phyloP scores from a whole-genome alignment of 352 stramenopile species.

The Phytophthora agathidicida region DNA sequence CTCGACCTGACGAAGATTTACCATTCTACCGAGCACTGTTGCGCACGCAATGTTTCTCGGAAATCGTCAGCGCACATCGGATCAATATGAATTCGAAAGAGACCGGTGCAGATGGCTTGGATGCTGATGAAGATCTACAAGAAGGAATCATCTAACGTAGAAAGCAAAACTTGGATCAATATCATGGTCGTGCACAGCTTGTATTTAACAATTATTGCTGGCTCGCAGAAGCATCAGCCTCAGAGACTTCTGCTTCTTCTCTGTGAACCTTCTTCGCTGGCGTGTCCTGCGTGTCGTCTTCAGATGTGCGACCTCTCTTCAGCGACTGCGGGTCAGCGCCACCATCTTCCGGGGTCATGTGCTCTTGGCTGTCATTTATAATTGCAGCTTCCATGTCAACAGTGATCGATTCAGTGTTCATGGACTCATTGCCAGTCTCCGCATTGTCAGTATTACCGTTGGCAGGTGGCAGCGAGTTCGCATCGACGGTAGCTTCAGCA shows the following conservation, averaged over 20 bases:
- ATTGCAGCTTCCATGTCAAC: slow-evolving; percentile 15
- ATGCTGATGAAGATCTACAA: slow-evolving; percentile 44
- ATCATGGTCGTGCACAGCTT: slow-evolving; percentile 7
- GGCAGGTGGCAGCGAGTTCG: not conserved
- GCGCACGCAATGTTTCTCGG: slow-evolving; percentile 84
- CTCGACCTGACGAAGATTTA: slow-evolving; percentile 57
- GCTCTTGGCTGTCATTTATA: slow-evolving; percentile 12
- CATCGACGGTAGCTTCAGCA: not conserved
- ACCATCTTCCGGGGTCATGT: not conserved
- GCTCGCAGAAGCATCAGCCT: slow-evolving; percentile 6
- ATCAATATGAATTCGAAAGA: slow-evolving; percentile 62
- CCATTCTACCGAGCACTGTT: slow-evolving; percentile 74
- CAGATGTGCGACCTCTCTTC: slow-evolving; percentile 28
- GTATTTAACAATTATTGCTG: slow-evolving; percentile 21
- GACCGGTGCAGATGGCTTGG: slow-evolving; percentile 24
- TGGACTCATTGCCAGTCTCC: slow-evolving; percentile 3
- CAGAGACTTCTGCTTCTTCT: slow-evolving; percentile 6
- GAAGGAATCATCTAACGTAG: slow-evolving; percentile 52
- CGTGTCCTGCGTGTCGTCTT: slow-evolving; percentile 9
- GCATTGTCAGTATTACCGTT: not conserved
- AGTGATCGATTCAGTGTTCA: slow-evolving; percentile 6
- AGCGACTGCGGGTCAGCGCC: slow-evolving; percentile 8
- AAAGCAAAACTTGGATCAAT: slow-evolving; percentile 11
- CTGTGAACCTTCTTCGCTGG: slow-evolving; percentile 36
- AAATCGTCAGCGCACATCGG: slow-evolving; percentile 80